Percentiles rank a stretch among this genome's conserved stretches.
phyloP scores from a whole-genome alignment of 208 protist species.

The Entamoeba dispar region DNA sequence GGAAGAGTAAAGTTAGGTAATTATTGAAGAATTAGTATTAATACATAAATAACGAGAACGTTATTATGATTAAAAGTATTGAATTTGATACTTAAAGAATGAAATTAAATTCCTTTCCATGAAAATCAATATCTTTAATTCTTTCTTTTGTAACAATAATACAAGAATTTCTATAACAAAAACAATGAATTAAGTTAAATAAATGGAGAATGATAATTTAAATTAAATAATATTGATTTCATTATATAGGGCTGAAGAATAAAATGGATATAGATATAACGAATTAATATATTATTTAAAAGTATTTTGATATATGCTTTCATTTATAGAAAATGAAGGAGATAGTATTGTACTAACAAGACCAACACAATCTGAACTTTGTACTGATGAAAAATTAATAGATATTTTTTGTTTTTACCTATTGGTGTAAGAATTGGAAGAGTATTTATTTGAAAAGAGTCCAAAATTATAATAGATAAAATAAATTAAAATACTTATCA shows the following conservation, averaged over 20 bases:
- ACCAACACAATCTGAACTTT: background rate
- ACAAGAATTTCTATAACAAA: background rate
- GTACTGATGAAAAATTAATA: background rate
- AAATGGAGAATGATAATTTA: background rate
- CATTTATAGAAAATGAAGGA: background rate
- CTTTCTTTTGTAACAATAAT: background rate
- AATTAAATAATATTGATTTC: background rate
- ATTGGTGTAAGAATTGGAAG: background rate
- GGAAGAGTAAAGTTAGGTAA: too few species aligned
- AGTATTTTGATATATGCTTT: background rate
- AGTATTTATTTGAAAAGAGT: background rate
- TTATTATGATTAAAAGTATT: too few species aligned
- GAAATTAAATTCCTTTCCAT: too few species aligned
- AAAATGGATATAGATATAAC: background rate
- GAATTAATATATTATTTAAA: background rate
- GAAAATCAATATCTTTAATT: too few species aligned
- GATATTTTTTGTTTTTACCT: background rate
- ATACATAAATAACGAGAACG: too few species aligned
- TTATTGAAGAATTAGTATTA: too few species aligned
- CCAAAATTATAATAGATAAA: background rate
- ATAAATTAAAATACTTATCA: background rate
- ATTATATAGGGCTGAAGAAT: background rate
- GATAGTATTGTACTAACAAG: background rate
- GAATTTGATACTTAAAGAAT: too few species aligned
- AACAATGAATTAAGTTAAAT: background rate